Base-by-base conservation (phyloP, 2,329 filamentous ascomycete genomes). In the Exophiala sideris region DNA sequence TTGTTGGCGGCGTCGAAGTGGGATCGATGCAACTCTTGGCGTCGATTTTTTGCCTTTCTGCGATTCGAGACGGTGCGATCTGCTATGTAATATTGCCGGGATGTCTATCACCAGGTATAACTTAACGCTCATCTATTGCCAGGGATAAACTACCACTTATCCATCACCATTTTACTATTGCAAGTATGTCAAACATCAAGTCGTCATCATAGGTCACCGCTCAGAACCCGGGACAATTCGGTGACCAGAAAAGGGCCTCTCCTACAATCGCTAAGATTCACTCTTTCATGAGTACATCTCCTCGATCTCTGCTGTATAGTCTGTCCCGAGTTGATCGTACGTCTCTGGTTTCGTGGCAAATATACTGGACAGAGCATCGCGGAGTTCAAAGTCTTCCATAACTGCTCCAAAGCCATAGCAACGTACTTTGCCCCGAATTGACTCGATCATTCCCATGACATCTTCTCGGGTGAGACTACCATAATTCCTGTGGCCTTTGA, bases 331-430 rank as follows among this genome's bases (percentile, higher is more conserved):
- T 33, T 55, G 52, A 21, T 63, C 60, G 42, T 65, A 65, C 3
- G 56, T 58, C 34, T 64, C 63, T 9, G 60, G 60, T 44, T 85
- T 86, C 21, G 77, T 79, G 7, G 81, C 84, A 60, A 90, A 76
- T 20, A 90, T 78, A 35, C 79, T 85, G 66, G 86, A 86, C 51
- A 96, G 71, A 18, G 89, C 89, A 73, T 96, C 91, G 46, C 73
- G 71, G 36, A 80, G 71, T 64, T 81, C 78, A 53, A 87, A 88
- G 59, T 87, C 83, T 67, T 88, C 85, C 56, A 88, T 73, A 0
- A 87, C 84, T 32, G 85, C 84, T 29, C 85, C 85, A 62, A 88
- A 88, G 5, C 94, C 94, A 71, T 96, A 96, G 70, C 94, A 97
- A 59, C 91, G 82, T 54, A 96, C 85, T 73, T 96, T 96, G 52